A percentile compares a stretch with the other conserved stretches of the same genome.
These are phyloP conservation scores for Fusarium avenaceum DNA, from an alignment of 2,329 filamentous ascomycete genomes.

Conservation along the genomic window DNA sequence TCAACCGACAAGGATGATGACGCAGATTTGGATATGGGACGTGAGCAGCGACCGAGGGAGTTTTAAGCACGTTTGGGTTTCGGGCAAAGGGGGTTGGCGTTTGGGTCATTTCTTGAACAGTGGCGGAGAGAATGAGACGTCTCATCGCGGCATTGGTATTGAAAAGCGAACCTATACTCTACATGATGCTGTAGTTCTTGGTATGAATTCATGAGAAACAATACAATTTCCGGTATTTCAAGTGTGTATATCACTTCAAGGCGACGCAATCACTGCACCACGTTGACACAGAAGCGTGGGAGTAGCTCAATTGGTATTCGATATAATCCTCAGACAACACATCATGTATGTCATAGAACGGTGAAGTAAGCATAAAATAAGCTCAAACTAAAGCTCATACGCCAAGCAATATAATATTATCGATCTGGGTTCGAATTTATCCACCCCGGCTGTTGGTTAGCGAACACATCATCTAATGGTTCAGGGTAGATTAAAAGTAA, in stretches of 20 bases:
- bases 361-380: background rate
- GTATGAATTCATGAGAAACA: slow-evolving; percentile 10
- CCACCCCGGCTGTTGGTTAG: no score
- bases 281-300: no score
- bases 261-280: background rate
- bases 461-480: background rate
- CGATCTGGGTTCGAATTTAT: background rate
- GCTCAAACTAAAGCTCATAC: background rate
- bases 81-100: slow-evolving; percentile 36
- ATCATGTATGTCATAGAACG: background rate
- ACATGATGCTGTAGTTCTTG: background rate
- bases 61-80: slow-evolving; percentile 41
- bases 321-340: background rate
- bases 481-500: background rate
- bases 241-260: no score
- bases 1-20: slow-evolving; percentile 50
- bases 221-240: background rate
- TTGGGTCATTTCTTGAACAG: slow-evolving; percentile 19
- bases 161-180: background rate
- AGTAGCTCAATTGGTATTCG: no score
- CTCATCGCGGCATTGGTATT: background rate
- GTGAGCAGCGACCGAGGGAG: slow-evolving; percentile 52
- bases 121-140: background rate
- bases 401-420: background rate
- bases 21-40: slow-evolving; percentile 51